Base-by-base conservation (phyloP, 257 asterid species). In the Cynanchum wilfordii region DNA sequence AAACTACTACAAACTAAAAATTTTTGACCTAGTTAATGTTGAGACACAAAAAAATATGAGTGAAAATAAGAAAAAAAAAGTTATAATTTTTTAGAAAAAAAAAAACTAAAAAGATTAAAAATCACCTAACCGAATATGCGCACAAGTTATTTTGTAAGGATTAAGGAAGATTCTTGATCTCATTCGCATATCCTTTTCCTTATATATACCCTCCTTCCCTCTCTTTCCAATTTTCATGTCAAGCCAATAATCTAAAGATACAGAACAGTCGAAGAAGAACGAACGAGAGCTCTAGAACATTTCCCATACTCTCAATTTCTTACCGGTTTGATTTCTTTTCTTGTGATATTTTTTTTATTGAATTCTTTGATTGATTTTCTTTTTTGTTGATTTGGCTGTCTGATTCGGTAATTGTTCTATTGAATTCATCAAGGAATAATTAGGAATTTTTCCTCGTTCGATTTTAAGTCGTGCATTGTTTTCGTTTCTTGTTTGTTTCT, bases 141-240 rank as follows among this genome's bases (percentile, higher is more conserved):
- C 47, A 30, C 47, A 63, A 63, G 72, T 63, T 22, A n/a, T 64
- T 65, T 49, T 51, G 71, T 24, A 73, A 64, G 65, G 55, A 57
- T 66, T 67, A 29, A 29, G 76, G 75, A 73, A 78, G 81, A 78
- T 78, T 78, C 75, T 70, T 74, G 71, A 7, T 51, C 57, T 68
- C 70, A 67, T 78, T 73, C 74, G 77, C 75, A 68, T 73, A 45
- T 78, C 19, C 66, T 13, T 50, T 68, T 33, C 52, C 65, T 42
- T 68, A 13, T 29, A 22, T 50, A 66, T n/a, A n/a, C n/a, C n/a
- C n/a, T 66, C 78, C 74, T 30, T 67, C 38, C 60, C 1, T 42
- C 44, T 7, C 45, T 52, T 13, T 51, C 55, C 66, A 49, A 50
- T 24, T 49, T 60, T 56, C 42, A 3, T 27, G 7, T n/a, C 3